A percentile compares a stretch with the other conserved stretches of the same genome.
These are phyloP conservation scores for Syncephalastrum sp. DNA, from an alignment of 371 early-diverging fungal species.

Conservation along the genomic window DNA sequence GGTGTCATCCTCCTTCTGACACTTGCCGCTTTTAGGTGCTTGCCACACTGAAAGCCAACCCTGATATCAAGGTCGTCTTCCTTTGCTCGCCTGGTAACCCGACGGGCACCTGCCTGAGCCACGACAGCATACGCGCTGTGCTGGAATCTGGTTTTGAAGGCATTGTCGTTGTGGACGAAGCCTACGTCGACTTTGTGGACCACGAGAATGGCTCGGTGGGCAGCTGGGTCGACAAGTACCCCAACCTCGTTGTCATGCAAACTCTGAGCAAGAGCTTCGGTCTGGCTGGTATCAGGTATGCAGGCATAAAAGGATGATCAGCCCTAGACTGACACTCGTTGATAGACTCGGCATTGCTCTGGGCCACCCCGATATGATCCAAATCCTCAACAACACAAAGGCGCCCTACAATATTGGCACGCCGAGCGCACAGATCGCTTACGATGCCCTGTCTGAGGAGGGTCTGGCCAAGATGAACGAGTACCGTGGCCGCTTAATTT, in stretches of 20 bases:
- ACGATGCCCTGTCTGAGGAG: slow-evolving; percentile 69
- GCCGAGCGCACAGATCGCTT: slow-evolving; percentile 78
- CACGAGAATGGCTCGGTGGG: slow-evolving; percentile 69
- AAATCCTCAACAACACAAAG: slow-evolving; percentile 92
- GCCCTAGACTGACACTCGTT: background rate
- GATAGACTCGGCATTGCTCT: slow-evolving; percentile 83
- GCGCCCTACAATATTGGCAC: slow-evolving; percentile 97
- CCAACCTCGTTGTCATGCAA: slow-evolving; percentile 94
- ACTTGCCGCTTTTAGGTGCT: slow-evolving; percentile 49
- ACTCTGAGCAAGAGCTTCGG: slow-evolving; percentile 97
- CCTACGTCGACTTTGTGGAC: slow-evolving; percentile 94
- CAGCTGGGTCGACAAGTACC: slow-evolving; percentile 76
- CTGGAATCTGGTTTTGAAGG: slow-evolving; percentile 71
- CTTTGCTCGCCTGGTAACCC: slow-evolving; percentile 98
- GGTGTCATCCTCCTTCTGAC: slow-evolving; percentile 1
- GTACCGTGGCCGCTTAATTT: slow-evolving; percentile 54
- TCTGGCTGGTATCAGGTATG: slow-evolving; percentile 83
- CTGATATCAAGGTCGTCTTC: slow-evolving; percentile 85
- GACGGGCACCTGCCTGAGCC: slow-evolving; percentile 81
- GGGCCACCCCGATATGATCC: slow-evolving; percentile 75
- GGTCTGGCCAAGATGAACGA: slow-evolving; percentile 72
- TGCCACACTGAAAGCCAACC: slow-evolving; percentile 58
- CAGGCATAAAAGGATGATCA: background rate
- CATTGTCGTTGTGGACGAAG: slow-evolving; percentile 96
- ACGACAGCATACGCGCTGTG: slow-evolving; percentile 70